These are phyloP conservation scores for Goffeauzyma gilvescens DNA, from an alignment of 768 basidiomycete genomes.

Conservation along the genomic window DNA sequence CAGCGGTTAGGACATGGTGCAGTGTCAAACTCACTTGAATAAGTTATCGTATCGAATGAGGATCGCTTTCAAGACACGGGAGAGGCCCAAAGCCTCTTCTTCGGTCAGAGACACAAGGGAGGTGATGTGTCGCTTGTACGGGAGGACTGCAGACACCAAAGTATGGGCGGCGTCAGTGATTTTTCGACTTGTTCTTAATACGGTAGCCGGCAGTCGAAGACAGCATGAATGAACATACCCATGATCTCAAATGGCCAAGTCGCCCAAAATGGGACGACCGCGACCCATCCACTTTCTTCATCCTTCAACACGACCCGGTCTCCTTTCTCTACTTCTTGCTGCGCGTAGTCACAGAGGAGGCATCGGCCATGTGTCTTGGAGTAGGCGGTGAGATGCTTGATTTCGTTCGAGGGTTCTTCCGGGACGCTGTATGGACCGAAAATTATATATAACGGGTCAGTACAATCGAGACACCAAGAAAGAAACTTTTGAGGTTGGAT, in stretches of 20 bases:
- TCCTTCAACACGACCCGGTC: constrained; percentile 42
- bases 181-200: too few relatives aligned
- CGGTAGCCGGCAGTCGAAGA: too few relatives aligned
- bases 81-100: constrained; percentile 39
- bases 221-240: constrained; percentile 35
- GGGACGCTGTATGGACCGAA: constrained; percentile 14
- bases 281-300: constrained; percentile 51
- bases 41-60: constrained; percentile 26
- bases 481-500: neutral
- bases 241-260: constrained; percentile 80
- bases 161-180: too few relatives aligned
- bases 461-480: neutral
- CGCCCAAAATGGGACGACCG: constrained; percentile 87
- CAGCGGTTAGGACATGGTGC: neutral
- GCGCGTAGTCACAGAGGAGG: constrained; percentile 61
- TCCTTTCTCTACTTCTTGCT: constrained; percentile 41
- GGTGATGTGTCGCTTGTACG: constrained; percentile 58
- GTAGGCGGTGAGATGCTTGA: constrained; percentile 37
- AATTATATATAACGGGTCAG: neutral
- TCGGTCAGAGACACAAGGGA: constrained; percentile 45
- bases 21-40: constrained; percentile 14
- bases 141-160: constrained; percentile 43
- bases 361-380: constrained; percentile 30
- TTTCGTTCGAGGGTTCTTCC: constrained; percentile 40
- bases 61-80: constrained; percentile 40